Base-by-base conservation (phyloP, 2,329 filamentous ascomycete genomes). In the Exutisphaerella laricina region DNA sequence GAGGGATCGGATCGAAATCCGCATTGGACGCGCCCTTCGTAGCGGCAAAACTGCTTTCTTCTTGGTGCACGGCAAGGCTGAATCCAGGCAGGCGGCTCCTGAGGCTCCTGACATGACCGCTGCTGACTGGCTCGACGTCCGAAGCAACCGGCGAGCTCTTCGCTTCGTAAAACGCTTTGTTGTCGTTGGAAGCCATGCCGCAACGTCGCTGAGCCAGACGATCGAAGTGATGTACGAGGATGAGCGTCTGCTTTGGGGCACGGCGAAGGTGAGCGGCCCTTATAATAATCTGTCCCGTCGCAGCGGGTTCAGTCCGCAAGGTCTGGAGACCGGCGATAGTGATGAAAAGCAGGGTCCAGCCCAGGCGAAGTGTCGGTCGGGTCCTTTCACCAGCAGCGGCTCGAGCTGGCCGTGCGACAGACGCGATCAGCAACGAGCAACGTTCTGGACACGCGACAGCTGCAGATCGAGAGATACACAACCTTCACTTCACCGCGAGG, bases 1-100 rank as follows among this genome's bases (percentile, higher is more conserved):
- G 61, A 29, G 63, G 63, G 26, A 66, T 63, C 3, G 63, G 63
- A 30, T 66, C 63, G 46, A 65, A 64, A 38, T 66, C 63, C 36
- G 62, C 62, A 49, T 66, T 66, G 44, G 62, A 65, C 4, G 61
- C 58, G 46, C 48, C 57, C 18, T 56, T 51, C 7, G 62, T 59
- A 1, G 45, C 49, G 13, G 63, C 63, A 41, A 66, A 65, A 45
- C 54, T 61, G 55, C 59, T 63, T 32, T 56, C 50, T 36, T 65
- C 63, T 48, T 64, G 61, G 33, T 53, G 51, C 10, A 66, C 63
- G 14, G 43, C 55, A 2, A 60, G 53, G 14, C 54, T 61, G 49
- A 62, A 63, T 18, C 56, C 49, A 13, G 53, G 55, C 9, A 60
- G 43, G 29, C 52, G 45, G 23, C 49, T 50, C 39, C 45, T 52